A percentile compares a stretch with the other conserved stretches of the same genome.
phyloP scores from a whole-genome alignment of 2,329 filamentous ascomycete genomes.

The Venturia pyrina region DNA sequence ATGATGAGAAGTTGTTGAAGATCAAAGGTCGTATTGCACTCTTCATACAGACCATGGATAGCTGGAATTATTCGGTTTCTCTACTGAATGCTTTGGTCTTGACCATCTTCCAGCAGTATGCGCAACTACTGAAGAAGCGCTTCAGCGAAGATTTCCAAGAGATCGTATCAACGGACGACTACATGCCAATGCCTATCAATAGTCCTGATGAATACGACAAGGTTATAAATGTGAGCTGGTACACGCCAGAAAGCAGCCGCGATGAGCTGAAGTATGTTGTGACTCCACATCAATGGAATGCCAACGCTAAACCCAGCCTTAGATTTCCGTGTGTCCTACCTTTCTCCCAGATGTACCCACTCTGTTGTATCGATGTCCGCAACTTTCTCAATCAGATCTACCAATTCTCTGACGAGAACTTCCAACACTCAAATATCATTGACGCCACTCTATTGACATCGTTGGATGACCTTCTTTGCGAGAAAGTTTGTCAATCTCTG shows the following conservation, averaged over 20 bases:
- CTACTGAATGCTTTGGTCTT: constrained; percentile 76
- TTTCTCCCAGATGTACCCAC: constrained; percentile 97
- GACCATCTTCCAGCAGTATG: constrained; percentile 88
- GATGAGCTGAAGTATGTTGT: constrained; percentile 61
- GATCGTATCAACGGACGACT: constrained; percentile 84
- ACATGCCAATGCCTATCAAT: constrained; percentile 98
- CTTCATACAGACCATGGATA: constrained; percentile 98
- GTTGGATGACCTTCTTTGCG: constrained; percentile 85
- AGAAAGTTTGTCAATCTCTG: constrained; percentile 83
- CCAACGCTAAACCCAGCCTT: constrained; percentile 18
- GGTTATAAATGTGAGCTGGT: constrained; percentile 94
- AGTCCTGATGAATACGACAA: constrained; percentile 87
- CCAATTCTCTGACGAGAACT: constrained; percentile 93
- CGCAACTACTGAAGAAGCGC: constrained; percentile 75
- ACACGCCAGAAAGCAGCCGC: constrained; percentile 67
- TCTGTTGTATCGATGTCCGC: constrained; percentile 95
- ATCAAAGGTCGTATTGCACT: constrained; percentile 88
- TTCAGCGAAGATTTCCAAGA: constrained; percentile 97
- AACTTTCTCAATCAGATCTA: constrained; percentile 99
- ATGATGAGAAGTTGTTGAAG: constrained; percentile 83
- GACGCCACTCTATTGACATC: constrained; percentile 82
- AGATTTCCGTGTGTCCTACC: constrained; percentile 92
- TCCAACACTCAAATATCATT: constrained; percentile 79
- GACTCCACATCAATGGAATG: constrained; percentile 4
- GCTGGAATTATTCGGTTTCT: constrained; percentile 79